Base-by-base conservation (phyloP, 495 filamentous ascomycete genomes). In the Xylaria bambusicola region DNA sequence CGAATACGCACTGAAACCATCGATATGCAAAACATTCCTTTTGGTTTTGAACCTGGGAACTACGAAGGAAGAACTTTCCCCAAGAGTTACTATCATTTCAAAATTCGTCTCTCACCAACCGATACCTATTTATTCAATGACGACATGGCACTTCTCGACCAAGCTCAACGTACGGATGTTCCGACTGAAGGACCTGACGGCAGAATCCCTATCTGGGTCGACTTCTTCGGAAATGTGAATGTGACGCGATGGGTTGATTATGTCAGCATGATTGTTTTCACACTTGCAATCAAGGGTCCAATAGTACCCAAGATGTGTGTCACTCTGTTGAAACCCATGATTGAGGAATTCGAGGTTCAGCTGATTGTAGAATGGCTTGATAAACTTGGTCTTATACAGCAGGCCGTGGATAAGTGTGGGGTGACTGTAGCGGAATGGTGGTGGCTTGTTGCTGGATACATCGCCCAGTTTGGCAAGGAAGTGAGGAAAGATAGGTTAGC, bases 171-270 rank as follows among this genome's bases (percentile, higher is more conserved):
- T 66, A 35, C 76, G 47, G 48, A 51, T 6, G 62, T 65, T 41
- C 74, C 72, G 15, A 50, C 66, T 24, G 10, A 49, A 29, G 67
- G 73, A 29, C 63, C 72, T 33, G 55, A 61, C 40, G 67, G 74
- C 62, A 66, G 84, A 67, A 63, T 90, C 18, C 92, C 92, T 0
- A 72, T 92, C 24, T 97, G 92, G 92, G 84, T 83, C 59, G 90
- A 91, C 70, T 88, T 96, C 46, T 84, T 90, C 50, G 85, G 82
- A 0, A 71, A 81, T 8, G 71, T 92, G 12, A 80, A 89, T 35
- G 62, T 58, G 2, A 72, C 78, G 6, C 73, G 88, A 38, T 97
- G 92, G 92, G 74, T 84, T 2, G 73, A 82, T 64, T 80, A 84
- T 7, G 70, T 90, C 12, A 80, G 78, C 8, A 80, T 84, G 18